These are phyloP conservation scores for Melocanna baccifera DNA, from an alignment of 176 grass and related monocot genomes.

Conservation along the genomic window DNA sequence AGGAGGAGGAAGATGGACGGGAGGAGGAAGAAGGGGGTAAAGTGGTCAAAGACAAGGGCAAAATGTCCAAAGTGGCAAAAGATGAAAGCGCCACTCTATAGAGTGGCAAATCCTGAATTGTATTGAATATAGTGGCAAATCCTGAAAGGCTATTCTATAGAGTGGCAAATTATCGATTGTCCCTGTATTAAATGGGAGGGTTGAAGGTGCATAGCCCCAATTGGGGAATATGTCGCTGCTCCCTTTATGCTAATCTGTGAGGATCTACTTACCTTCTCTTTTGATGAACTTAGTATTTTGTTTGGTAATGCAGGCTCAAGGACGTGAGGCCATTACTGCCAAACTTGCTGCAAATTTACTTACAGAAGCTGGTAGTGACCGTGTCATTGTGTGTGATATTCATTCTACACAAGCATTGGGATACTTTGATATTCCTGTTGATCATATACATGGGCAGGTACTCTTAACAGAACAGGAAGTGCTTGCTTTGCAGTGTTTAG, in stretches of 20 bases:
- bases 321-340: slow-evolving; percentile 85
- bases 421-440: slow-evolving; percentile 97
- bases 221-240: neutral
- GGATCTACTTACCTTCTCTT: neutral
- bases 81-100: no score
- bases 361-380: slow-evolving; percentile 85
- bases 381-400: slow-evolving; percentile 92
- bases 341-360: slow-evolving; percentile 96
- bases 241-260: neutral
- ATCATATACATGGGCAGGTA: slow-evolving; percentile 96
- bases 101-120: no score
- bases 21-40: no score
- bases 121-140: no score
- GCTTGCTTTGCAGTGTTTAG: neutral
- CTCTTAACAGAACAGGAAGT: neutral
- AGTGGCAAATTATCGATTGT: neutral
- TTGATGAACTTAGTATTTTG: neutral
- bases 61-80: no score
- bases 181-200: neutral
- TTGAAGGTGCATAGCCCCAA: neutral
- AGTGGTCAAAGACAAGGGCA: no score
- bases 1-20: no score
- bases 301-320: slow-evolving; percentile 69
- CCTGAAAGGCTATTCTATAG: no score
- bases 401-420: slow-evolving; percentile 96